Evolutionary conservation across 192 early-diverging fungal genomes (phyloP), one percentile per base, ranked within the genome.

Genomic region (Gigaspora rosea): DNA sequence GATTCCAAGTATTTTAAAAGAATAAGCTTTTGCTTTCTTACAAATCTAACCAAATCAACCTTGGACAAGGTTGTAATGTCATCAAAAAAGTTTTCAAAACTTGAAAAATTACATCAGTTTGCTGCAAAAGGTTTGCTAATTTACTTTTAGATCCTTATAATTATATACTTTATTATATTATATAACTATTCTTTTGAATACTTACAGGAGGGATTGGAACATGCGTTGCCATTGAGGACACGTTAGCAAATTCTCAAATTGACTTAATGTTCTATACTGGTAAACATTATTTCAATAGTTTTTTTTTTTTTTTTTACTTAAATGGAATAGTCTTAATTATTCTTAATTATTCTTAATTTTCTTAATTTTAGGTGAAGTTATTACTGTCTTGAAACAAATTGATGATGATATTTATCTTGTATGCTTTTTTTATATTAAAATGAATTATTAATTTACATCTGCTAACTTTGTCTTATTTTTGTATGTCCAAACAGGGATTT

Each of bases 261-360:
- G 84, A 85, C 69, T 71, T 85, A 22, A 85, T 85, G 84, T 85
- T 80, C 64, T 73, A 84, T 18, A 73, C 78, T n/a, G 84, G 82
- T 84, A 56, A 69, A 46, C 2, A 0, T 10, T 49, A 63, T 41
- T 7, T 41, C 41, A 41, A 6, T 41, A 8, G 10, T 67, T 67
- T 8, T 33, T 46, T 11, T 9, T 18, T 47, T 62, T 2, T 16
- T 64, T 27, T 46, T 18, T 8, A 71, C 18, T 41, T 64, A 56
- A 56, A 54, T 47, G 48, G 47, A 62, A 63, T n/a, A 27, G 27
- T 64, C 10, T 50, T 36, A 61, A 22, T 66, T 49, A 49, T 49
- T 61, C 49, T 18, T n/a, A n/a, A n/a, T n/a, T n/a, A n/a, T n/a
- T n/a, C n/a, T n/a, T n/a, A n/a, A n/a, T n/a, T n/a, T n/a, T 22